Base-by-base conservation (phyloP, 2,329 filamentous ascomycete species). In the Neurospora crassa region DNA sequence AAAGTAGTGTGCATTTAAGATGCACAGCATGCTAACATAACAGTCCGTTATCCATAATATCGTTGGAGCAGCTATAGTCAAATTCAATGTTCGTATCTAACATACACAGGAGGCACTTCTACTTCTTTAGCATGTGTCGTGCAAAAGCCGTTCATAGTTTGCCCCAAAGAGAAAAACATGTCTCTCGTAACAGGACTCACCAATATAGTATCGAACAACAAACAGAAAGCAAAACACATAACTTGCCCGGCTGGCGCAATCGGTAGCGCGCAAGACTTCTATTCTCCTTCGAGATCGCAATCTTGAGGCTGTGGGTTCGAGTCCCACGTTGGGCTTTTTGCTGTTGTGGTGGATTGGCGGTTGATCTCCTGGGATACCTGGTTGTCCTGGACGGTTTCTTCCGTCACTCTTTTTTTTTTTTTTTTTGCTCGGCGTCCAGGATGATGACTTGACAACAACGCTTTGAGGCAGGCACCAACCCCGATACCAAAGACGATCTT, bases 231-330 rank as follows among this genome's bases (percentile, higher is more conserved):
- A 8, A 34, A 37, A 63, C 53, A 63, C 29, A 63, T 4, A 63
- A 63, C 14, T 63, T 63, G 53, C 53, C 53, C 53, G 53, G 53
- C 53, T 63, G 53, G 53, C 53, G 53, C 53, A 63, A 63, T 63
- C 53, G 53, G 53, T 63, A 63, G 53, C 53, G 53, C 53, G 53
- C 53, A 63, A 63, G 53, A 63, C 53, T 63, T 63, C 53, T 63
- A 63, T 63, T 63, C 53, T 63, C 53, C 24, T 63, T 63, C 53
- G 53, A 63, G 53, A 63, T 18, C 47, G 47, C 24, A 18, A 63
- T 63, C 53, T 63, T 63, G 53, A 63, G 53, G 53, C 53, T 63
- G 53, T 63, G 53, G 53, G 53, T 63, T 63, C 53, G 53, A 63
- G 29, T 63, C 53, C 53, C 53, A 63, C 53, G 53, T 63, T 37